Base-by-base conservation (phyloP, 2,329 filamentous ascomycete genomes). In the Fragosphaeria purpurea region DNA sequence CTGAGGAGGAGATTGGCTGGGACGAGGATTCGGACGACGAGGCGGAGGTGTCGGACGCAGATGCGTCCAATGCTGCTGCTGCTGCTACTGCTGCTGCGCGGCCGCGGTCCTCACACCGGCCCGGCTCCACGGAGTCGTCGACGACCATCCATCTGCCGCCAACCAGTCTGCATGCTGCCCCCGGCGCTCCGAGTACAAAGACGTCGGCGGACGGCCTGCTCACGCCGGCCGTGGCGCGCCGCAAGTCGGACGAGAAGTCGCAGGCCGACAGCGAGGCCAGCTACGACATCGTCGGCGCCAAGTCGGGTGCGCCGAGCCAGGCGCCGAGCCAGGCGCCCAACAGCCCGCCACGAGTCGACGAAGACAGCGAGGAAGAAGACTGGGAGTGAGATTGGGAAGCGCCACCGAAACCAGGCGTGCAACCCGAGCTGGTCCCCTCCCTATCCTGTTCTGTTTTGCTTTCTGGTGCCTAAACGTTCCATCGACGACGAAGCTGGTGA, bases 211-310 rank as follows among this genome's bases (percentile, higher is more conserved):
- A 55, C 70, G 54, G 61, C 62, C 43, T 62, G n/a, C 70, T 80
- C 45, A 88, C 88, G 66, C 75, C 82, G 32, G 12, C 43, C 4
- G 68, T 70, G 34, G 80, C 86, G 59, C 71, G 82, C 13, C 83
- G 87, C 45, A 80, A 77, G 61, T 94, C 89, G 32, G 89, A 95
- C 62, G 85, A 89, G 65, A 89, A 91, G 65, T 94, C 87, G 32
- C 86, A 93, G 58, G 82, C 89, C 7, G 93, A 93, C 61, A 96
- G 91, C 64, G 93, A 98, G 60, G 88, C 88, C 13, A 95, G 89
- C 70, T 98, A 98, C 65, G 93, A 98, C 65, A 77, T 98, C 37
- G 88, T 98, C 44, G 85, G 86, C 7, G 83, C 84, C 6, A 74
- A 81, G 44, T 90, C 86, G 47, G 86, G 86, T 46, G 79, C 80